Evolutionary conservation across 2,329 filamentous ascomycete genomes (phyloP), one percentile per base, ranked within the genome.

Genomic region (Ceratocystis huliohia): DNA sequence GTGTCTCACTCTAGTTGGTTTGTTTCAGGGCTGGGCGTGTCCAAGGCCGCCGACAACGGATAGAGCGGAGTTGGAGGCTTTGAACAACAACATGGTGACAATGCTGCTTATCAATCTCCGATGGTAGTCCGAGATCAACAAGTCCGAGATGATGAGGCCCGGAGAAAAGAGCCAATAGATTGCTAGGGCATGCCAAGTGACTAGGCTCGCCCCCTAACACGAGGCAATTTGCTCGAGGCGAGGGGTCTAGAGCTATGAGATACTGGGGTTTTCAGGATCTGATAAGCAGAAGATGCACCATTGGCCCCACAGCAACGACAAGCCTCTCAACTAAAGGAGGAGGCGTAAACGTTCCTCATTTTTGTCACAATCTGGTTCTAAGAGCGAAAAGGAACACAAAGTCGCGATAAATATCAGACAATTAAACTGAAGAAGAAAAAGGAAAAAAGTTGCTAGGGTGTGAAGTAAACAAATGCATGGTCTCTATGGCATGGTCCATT

Each of bases 191-290:
- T 50, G 48, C 48, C 48, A 50, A 8, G 48, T 41, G 37, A n/a
- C 20, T 48, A 22, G n/a, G 8, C 48, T 50, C 5, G 17, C 17
- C 17, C n/a, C 46, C 48, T 50, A 22, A 13, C 48, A 10, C 48
- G n/a, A 22, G n/a, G n/a, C 7, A 20, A 41, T 25, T 7, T n/a
- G 46, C n/a, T 20, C 45, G 22, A 25, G 22, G 50, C 50, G 22
- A 22, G 53, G n/a, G 20, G 53, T 28, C 53, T 57, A 28, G 53
- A 28, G 28, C 20, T 15, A 28, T 4, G 61, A 17, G 61, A 50
- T 63, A 17, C n/a, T n/a, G 41, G 41, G 44, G 15, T 63, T 62
- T 5, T 33, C 28, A 63, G 48, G 61, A 63, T 63, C 61, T 63
- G 61, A 63, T 63, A 63, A 63, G 61, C 61, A 63, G 44, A 46